Evolutionary conservation across 345 rosid species (phyloP), one percentile per base, ranked within the genome.

Genomic region (Hevea brasiliensis): DNA sequence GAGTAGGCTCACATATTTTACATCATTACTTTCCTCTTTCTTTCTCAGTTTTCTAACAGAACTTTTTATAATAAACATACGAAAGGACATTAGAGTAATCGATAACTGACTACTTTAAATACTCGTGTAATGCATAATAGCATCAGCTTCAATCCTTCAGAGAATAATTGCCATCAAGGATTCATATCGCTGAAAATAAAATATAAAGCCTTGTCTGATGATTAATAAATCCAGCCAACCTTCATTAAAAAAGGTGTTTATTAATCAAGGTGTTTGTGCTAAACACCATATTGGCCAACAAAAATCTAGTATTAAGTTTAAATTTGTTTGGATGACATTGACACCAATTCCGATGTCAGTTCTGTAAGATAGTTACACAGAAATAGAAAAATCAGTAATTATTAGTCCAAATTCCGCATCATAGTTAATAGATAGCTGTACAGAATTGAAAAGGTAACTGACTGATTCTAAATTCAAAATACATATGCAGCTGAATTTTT

Each of bases 131-230:
- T n/a, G n/a, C n/a, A 37, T 68, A 35, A 53, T 17, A 20, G 55
- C 55, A 50, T 50, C 55, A 50, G 21, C 6, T 3, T 50, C 20
- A 50, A 47, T 10, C 27, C 27, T 50, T 50, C 55, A 50, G 40
- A 40, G 55, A 27, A 32, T 41, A 51, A 15, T 47, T 48, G 67
- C 55, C 20, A 51, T 61, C 37, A 51, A 35, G 75, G 29, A 41
- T 54, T 51, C 59, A 13, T 29, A 61, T 32, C 35, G 44, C 65
- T 42, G 44, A 29, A 41, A 51, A 66, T 27, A 23, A 77, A n/a
- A 11, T n/a, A 17, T 21, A 13, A 17, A 68, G 42, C 58, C 41
- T 62, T 32, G 61, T 18, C 61, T 7, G 37, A 32, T 40, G 65
- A 67, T 50, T 58, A 67, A 40, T 50, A 51, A 72, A 37, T 54